phyloP scores from a whole-genome alignment of 2,329 filamentous ascomycete species.

The Cytospora leucostoma region DNA sequence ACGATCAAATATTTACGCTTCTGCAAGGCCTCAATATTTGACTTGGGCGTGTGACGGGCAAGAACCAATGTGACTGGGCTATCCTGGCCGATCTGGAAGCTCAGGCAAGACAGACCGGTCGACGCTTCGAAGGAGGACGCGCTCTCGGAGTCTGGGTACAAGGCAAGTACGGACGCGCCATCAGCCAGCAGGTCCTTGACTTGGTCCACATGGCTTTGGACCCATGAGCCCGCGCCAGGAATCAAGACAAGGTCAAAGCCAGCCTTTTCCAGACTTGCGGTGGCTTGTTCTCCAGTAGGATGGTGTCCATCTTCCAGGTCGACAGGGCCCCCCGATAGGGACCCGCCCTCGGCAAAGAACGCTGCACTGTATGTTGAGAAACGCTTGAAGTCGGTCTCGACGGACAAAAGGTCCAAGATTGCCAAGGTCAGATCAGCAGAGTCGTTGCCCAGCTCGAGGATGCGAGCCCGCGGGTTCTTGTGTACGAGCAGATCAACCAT shows the following conservation, averaged over 20 bases:
- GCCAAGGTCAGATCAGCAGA: too few species aligned
- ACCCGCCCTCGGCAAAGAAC: too few species aligned
- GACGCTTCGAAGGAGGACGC: background rate
- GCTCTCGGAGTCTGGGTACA: background rate
- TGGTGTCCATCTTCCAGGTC: too few species aligned
- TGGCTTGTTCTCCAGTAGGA: background rate
- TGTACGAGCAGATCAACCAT: slow-evolving; percentile 31
- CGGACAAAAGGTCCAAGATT: too few species aligned
- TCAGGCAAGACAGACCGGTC: background rate
- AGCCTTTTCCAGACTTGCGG: background rate
- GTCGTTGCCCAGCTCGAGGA: slow-evolving; percentile 26
- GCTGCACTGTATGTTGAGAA: too few species aligned
- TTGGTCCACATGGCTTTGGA: background rate
- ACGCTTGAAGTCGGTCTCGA: too few species aligned
- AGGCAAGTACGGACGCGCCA: background rate
- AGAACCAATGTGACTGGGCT: background rate
- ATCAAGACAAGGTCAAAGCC: background rate
- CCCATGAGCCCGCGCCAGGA: too few species aligned
- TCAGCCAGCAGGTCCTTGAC: background rate
- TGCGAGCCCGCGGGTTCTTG: slow-evolving; percentile 31
- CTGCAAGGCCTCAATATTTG: background rate
- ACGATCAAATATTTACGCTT: background rate
- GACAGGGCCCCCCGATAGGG: too few species aligned
- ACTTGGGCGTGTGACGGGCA: background rate
- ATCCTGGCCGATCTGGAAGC: background rate